Evolutionary conservation across 2,329 filamentous ascomycete species (phyloP), one percentile per base, ranked within the genome.

Genomic region (Microsporum ferrugineum): DNA sequence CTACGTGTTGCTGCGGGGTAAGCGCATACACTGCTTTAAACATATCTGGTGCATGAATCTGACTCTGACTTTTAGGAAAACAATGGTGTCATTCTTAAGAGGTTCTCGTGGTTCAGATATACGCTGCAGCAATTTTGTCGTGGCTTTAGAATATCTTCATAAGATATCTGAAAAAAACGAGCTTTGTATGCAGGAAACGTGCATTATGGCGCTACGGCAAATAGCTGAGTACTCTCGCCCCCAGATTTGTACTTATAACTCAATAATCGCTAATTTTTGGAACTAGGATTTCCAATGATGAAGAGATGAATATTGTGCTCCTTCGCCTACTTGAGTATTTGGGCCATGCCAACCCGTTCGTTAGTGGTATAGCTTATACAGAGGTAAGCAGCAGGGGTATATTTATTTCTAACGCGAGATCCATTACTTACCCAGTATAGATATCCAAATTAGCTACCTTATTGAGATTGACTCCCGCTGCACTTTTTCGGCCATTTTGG

Each of bases 401-500:
- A 17, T 43, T 47, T 23, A 23, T 17, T 10, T 58, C 14, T 63
- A 5, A 51, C 29, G 17, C 7, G 59, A 27, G 29, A 62, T 27
- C 17, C 14, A 33, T 47, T 56, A n/a, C 61, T 47, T 36, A 55
- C 49, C 27, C 36, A 5, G 12, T 61, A 43, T 65, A 85, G 80
- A 77, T 96, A 43, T 79, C 88, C 23, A 85, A 84, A 63, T 79
- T 97, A 57, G 88, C 91, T 1, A 82, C 86, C 58, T 77, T 80
- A 56, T 81, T 85, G 45, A 59, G 33, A 34, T 78, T 83, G 41
- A 86, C 84, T 1, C 81, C 86, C 1, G 80, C 82, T 33, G 83
- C 85, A 14, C 77, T 99, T 0, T 86, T 97, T 61, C 84, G 86
- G 60, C 91, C 92, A 0, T 97, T 91, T 72, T 97, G 92, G 91